These are phyloP conservation scores for Beta vulgaris DNA, from an alignment of 148 eudicot species.

Conservation along the genomic window DNA sequence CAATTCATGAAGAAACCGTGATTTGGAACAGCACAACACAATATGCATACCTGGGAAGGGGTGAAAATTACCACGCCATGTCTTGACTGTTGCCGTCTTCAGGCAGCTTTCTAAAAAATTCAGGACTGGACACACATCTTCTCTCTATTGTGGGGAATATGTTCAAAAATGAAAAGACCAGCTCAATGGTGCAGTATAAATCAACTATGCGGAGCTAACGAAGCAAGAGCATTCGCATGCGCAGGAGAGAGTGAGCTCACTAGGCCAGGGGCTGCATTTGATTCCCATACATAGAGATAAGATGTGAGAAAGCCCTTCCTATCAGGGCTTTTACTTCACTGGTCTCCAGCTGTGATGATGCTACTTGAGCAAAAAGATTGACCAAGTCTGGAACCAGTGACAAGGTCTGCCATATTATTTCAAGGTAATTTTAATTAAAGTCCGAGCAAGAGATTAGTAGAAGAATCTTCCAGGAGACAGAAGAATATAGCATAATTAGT, in stretches of 20 bases:
- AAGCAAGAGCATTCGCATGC: conserved; percentile 86
- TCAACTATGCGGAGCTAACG: conserved; percentile 71
- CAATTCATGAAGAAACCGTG: too few species aligned
- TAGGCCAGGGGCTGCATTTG: conserved; percentile 93
- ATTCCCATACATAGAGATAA: conserved; percentile 80
- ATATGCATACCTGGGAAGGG: not conserved
- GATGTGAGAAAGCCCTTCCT: conserved; percentile 86
- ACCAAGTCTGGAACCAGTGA: conserved; percentile 80
- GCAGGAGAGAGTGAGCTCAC: conserved; percentile 72
- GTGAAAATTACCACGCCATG: not conserved
- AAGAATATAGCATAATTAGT: too few species aligned
- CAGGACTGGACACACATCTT: conserved; percentile 11
- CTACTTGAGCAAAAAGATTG: conserved; percentile 81
- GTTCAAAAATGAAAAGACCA: too few species aligned
- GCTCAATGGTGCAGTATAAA: conserved; percentile 1
- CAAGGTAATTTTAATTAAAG: too few species aligned
- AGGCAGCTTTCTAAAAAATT: not conserved
- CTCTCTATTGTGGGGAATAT: too few species aligned
- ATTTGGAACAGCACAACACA: too few species aligned
- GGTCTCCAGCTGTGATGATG: conserved; percentile 69
- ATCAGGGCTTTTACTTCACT: conserved; percentile 73
- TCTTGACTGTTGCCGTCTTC: not conserved
- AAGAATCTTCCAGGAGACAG: too few species aligned
- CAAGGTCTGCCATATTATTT: conserved; percentile 50
- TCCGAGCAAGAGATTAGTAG: not conserved